A percentile compares a stretch with the other conserved stretches of the same genome.
These are phyloP conservation scores for Lactarius sp. DNA, from an alignment of 768 basidiomycete genomes.

Conservation along the genomic window DNA sequence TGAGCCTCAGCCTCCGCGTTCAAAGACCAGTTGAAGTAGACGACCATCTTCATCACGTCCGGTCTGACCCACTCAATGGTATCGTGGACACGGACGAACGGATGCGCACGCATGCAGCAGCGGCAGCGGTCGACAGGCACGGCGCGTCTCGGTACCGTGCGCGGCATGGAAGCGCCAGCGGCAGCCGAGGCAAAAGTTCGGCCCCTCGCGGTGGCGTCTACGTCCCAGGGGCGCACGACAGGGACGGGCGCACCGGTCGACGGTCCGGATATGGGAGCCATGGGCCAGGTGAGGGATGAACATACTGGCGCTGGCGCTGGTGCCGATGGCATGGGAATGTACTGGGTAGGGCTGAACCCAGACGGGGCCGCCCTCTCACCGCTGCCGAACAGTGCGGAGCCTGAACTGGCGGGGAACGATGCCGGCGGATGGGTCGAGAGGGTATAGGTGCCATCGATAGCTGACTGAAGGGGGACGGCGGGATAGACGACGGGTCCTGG, in stretches of 20 bases:
- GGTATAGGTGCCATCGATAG: background rate
- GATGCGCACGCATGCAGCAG: background rate
- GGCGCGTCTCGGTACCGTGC: background rate
- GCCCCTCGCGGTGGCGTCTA: background rate
- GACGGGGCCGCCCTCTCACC: background rate
- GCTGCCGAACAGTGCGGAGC: background rate
- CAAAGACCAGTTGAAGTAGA: conserved; percentile 7
- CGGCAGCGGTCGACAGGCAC: background rate
- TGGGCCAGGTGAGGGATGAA: background rate
- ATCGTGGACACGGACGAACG: conserved; percentile 9
- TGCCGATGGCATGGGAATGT: background rate
- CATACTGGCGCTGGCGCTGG: background rate
- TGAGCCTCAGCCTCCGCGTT: conserved; percentile 12
- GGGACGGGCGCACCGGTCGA: background rate
- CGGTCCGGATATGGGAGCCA: background rate
- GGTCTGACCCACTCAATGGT: conserved; percentile 14
- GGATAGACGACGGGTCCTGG: background rate
- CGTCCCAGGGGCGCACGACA: background rate
- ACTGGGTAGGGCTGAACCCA: background rate
- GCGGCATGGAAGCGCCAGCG: background rate
- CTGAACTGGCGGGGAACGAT: background rate
- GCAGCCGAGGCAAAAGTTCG: background rate
- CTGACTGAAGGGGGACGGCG: background rate
- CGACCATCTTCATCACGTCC: conserved; percentile 9
- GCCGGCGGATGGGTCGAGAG: background rate